A percentile compares a stretch with the other conserved stretches of the same genome.
Conservation (phyloP, 257 asterid species). For the Verbascum thapsus region DNA sequence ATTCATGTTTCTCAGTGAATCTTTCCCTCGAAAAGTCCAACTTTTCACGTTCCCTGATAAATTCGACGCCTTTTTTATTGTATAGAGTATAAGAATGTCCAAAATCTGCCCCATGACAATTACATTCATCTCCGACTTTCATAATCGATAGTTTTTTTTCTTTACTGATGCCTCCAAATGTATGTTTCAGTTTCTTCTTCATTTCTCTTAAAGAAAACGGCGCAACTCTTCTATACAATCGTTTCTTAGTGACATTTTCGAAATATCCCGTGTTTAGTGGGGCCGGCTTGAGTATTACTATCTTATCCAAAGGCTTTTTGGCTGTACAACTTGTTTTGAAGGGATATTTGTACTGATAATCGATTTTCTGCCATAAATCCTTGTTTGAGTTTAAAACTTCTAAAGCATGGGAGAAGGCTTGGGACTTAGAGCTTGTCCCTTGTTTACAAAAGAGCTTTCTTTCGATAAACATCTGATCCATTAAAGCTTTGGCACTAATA, state of each 20-base stretch:
- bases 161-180: constrained; percentile 46
- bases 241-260: constrained; percentile 33
- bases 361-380: constrained; percentile 35
- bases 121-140: constrained; percentile 25
- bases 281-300: constrained; percentile 61
- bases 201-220: constrained; percentile 58
- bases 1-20: constrained; percentile 37
- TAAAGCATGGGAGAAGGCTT: constrained; percentile 58
- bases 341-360: constrained; percentile 27
- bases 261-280: constrained; percentile 31
- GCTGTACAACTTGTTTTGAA: constrained; percentile 23
- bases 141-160: constrained; percentile 20
- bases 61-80: constrained; percentile 18
- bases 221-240: no score
- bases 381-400: constrained; percentile 50
- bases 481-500: constrained; percentile 57
- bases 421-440: constrained; percentile 34
- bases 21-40: constrained; percentile 36
- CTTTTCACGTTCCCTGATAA: no score
- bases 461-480: constrained; percentile 55
- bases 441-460: constrained; percentile 34
- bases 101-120: constrained; percentile 27
- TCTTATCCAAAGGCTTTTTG: constrained; percentile 42
- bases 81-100: constrained; percentile 24
- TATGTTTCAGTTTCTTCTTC: constrained; percentile 58